Conservation (phyloP, 1,284 basidiomycete species). For the Trametes versicolor region DNA sequence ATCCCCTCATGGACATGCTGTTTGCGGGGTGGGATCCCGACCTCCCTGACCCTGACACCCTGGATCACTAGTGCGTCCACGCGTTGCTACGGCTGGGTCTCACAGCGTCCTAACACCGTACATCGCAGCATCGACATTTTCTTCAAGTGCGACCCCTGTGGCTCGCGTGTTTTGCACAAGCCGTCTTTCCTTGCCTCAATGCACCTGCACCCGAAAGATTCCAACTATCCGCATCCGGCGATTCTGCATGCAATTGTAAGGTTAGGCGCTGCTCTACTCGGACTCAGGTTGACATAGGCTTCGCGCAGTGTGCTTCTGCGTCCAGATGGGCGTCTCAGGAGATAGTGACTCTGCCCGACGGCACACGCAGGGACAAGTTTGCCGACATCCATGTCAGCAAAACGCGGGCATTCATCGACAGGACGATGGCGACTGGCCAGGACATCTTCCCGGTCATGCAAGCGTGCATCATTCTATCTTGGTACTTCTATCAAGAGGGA, state of each 20-base stretch:
- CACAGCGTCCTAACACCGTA: constrained; percentile 18
- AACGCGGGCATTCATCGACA: constrained; percentile 84
- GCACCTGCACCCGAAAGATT: constrained; percentile 77
- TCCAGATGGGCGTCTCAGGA: constrained; percentile 83
- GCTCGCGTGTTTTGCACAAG: constrained; percentile 79
- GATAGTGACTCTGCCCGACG: constrained; percentile 72
- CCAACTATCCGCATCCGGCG: constrained; percentile 82
- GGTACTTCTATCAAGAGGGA: constrained; percentile 90
- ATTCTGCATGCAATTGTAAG: constrained; percentile 83
- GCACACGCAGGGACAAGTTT: constrained; percentile 78
- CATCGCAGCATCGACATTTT: constrained; percentile 80
- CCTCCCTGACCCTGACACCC: constrained; percentile 73
- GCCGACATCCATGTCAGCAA: constrained; percentile 87
- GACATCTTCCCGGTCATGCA: constrained; percentile 88
- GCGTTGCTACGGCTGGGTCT: neutral
- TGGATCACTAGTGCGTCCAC: constrained; percentile 78
- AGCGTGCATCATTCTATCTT: constrained; percentile 83
- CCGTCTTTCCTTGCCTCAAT: constrained; percentile 83
- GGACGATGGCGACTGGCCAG: constrained; percentile 84
- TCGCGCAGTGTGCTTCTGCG: constrained; percentile 77
- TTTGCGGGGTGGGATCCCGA: constrained; percentile 85
- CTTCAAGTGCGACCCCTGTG: constrained; percentile 85
- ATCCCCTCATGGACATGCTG: constrained; percentile 69
- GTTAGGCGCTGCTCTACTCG: constrained; percentile 13
- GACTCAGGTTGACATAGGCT: constrained; percentile 16